phyloP scores from a whole-genome alignment of 164 flowering plant species.

The Nelumbo lutea region DNA sequence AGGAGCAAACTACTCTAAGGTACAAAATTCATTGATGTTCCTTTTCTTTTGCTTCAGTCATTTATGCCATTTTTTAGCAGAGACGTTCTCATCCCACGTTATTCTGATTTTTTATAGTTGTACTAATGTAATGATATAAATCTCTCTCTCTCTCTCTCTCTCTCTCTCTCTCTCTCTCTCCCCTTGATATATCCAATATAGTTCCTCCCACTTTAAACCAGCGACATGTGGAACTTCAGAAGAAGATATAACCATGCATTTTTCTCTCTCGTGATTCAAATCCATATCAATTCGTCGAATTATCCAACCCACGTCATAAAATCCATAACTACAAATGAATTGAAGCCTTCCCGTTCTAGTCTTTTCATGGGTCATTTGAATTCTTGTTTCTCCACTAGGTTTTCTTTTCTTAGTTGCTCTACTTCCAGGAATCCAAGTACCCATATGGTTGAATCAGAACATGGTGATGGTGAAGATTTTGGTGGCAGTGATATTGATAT shows the following conservation, averaged over 20 bases:
- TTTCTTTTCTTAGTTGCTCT: conserved; percentile 14
- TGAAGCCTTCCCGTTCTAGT: neutral
- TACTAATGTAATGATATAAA: no score
- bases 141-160: neutral
- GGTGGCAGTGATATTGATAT: conserved; percentile 16
- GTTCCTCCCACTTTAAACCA: neutral
- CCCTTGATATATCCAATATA: no score
- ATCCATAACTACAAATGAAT: neutral
- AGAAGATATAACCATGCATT: conserved; percentile 11
- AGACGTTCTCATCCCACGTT: no score
- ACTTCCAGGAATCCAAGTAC: neutral
- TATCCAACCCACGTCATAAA: conserved; percentile 4
- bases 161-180: neutral
- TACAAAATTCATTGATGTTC: no score
- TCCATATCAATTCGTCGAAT: conserved; percentile 13
- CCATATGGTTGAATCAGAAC: neutral
- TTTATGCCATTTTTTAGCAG: no score
- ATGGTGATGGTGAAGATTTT: conserved; percentile 10
- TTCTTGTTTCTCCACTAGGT: neutral
- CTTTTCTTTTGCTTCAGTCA: no score
- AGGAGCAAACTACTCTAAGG: no score
- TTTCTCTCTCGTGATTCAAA: conserved; percentile 10
- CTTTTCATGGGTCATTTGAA: neutral
- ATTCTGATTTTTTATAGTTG: no score
- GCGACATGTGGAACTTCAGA: conserved; percentile 16